These are phyloP conservation scores for Penicillium sclerotigenum DNA, from an alignment of 2,329 filamentous ascomycete genomes.

Conservation along the genomic window DNA sequence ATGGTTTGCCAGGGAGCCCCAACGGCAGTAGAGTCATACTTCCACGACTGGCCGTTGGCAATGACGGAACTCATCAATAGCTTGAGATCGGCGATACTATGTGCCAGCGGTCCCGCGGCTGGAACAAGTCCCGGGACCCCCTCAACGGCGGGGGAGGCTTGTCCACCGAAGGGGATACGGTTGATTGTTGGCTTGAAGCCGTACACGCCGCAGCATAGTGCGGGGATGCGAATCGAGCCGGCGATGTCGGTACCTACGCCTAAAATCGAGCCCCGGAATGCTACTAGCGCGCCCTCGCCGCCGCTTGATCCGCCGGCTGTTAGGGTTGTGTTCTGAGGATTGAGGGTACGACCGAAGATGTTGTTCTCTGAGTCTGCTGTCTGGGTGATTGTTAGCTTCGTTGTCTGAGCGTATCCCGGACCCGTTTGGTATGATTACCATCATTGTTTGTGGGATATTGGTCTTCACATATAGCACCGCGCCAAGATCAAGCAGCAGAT, in stretches of 20 bases:
- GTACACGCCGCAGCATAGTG: constrained; percentile 35
- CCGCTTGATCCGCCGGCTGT: constrained; percentile 32
- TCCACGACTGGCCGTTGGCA: constrained; percentile 41
- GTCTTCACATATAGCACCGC: constrained; percentile 36
- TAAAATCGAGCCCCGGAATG: constrained; percentile 36
- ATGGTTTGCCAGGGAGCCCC: constrained; percentile 48
- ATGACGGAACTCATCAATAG: constrained; percentile 42
- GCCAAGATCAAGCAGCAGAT: constrained; percentile 26
- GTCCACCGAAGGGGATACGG: constrained; percentile 33
- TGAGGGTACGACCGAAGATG: constrained; percentile 28
- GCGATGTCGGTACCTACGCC: constrained; percentile 39
- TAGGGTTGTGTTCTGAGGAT: constrained; percentile 28
- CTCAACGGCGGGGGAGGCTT: constrained; percentile 16
- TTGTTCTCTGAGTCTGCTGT: constrained; percentile 31
- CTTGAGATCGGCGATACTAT: constrained; percentile 20
- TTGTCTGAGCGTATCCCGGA: neutral
- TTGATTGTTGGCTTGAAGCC: constrained; percentile 36
- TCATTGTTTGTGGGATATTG: constrained; percentile 34
- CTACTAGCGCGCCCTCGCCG: constrained; percentile 37
- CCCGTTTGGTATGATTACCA: constrained; percentile 18
- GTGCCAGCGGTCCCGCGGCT: constrained; percentile 22
- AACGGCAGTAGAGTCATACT: constrained; percentile 43
- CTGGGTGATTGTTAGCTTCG: constrained; percentile 7
- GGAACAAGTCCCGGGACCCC: constrained; percentile 20
- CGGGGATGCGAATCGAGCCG: constrained; percentile 38